Base-by-base conservation (phyloP, 495 filamentous ascomycete species). In the Elasticomyces elasticus region DNA sequence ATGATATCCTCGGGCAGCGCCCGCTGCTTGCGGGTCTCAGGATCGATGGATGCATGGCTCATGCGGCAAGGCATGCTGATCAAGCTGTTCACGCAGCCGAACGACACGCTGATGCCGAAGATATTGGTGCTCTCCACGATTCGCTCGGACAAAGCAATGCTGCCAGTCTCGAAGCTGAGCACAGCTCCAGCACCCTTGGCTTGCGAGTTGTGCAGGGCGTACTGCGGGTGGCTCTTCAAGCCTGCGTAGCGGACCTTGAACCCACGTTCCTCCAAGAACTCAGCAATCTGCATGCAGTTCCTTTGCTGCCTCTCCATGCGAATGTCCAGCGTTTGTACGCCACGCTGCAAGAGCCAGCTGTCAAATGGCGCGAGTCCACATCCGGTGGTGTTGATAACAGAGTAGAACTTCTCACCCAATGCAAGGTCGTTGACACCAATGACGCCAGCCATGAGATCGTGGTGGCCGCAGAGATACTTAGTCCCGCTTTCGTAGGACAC, bases 1-100 rank as follows among this genome's bases (percentile, higher is more conserved):
- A 98, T 96, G 40, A 98, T 81, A 70, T 98, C 92, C 71, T 98
- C 92, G 17, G 92, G 92, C 79, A 98, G 83, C 47, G 84, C 81
- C 59, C 92, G 77, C 71, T 98, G 91, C 64, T 78, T 72, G 62
- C 92, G 76, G 52, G 90, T 95, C 75, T 92, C 91, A 55, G 85
- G 86, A 68, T 97, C 94, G 67, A 98, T 98, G 66, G 89, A 95
- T 20, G 92, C 92, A 73, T 98, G 92, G 69, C 94, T 97, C 92
- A 98, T 98, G 55, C 86, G 87, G 64, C 92, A 98, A 11, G 92
- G 92, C 92, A 98, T 95, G 71, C 89, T 95, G 69, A 98, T 98
- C 69, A 98, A 68, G 71, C 86, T 92, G 70, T 98, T 98, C 41
- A 98, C 94, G 69, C 94, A 96, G 31, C 92, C 92, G 66, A 98